Conservation (phyloP, 305 asterid genomes). For the Rubia peregrina region DNA sequence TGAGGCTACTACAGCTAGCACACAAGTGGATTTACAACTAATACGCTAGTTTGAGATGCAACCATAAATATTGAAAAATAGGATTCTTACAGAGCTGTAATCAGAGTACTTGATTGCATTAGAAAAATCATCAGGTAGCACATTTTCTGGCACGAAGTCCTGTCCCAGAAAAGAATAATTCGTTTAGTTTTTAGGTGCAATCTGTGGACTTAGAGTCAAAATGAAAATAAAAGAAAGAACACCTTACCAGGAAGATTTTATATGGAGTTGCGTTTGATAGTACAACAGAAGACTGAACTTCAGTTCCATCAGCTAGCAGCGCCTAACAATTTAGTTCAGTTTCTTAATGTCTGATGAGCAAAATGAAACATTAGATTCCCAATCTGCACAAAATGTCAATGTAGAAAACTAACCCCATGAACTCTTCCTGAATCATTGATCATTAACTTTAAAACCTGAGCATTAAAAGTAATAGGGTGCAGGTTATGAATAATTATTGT, state of each 20-base stretch:
- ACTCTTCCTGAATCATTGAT: conserved; percentile 55
- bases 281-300: conserved; percentile 67
- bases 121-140: conserved; percentile 67
- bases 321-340: conserved; percentile 45
- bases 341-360: conserved; percentile 15
- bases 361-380: conserved; percentile 10
- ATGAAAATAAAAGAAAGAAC: not conserved
- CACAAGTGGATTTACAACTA: not conserved
- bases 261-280: conserved; percentile 97
- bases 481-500: not conserved
- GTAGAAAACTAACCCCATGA: conserved; percentile 55
- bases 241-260: conserved; percentile 72
- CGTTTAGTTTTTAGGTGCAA: conserved; percentile 3
- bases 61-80: conserved; percentile 8
- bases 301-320: conserved; percentile 69
- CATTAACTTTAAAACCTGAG: conserved; percentile 62
- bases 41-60: conserved; percentile 4
- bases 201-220: not conserved
- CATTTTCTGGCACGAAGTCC: conserved; percentile 72
- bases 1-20: not conserved
- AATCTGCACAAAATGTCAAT: conserved; percentile 16
- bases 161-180: conserved; percentile 30
- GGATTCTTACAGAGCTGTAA: conserved; percentile 81
- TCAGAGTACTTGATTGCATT: conserved; percentile 57
- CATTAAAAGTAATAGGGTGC: conserved; percentile 10